Base-by-base conservation (phyloP, 208 protist genomes). In the Trypanosoma vivax region DNA sequence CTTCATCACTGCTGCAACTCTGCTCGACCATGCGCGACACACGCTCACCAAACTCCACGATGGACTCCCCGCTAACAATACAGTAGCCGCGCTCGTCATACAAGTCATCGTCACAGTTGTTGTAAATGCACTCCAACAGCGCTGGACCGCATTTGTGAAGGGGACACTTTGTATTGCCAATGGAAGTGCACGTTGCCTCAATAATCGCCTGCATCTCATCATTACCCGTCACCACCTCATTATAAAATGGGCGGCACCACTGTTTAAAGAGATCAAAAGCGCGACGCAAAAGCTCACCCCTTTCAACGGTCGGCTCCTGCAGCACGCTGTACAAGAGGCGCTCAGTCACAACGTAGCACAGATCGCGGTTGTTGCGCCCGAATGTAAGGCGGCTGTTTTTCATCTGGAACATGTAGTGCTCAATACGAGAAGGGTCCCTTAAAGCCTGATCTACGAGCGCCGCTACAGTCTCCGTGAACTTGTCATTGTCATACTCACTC, bases 11-110 rank as follows among this genome's bases (percentile, higher is more conserved):
- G 14, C 42, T 50, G 38, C 48, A 65, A 49, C 67, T 58, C 42
- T 69, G 51, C 56, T 61, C 39, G 7, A 38, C 49, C 14, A 64
- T 53, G 27, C 55, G 50, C 28, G 50, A 46, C 56, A 82, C 72
- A 5, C 59, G 49, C 25, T 47, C 60, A 5, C 79, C 78, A 54
- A 92, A 92, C 24, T 72, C 60, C 18, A 89, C 67, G 7, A 92
- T 69, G 1, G 73, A 74, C 28, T 85, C 61, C 9, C 70, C 79
- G 28, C 66, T 86, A 25, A 92, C 79, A 29, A 90, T 86, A 61
- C 85, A 92, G 61, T 86, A 92, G 14, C 75, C 78, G 14, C 79
- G 76, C 51, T 80, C 68, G 25, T 79, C 50, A 49, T 88, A 90
- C 21, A 88, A 43, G 6, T 75, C 73, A 9, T 84, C 70, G 18